A percentile compares a stretch with the other conserved stretches of the same genome.
Evolutionary conservation across 1,284 basidiomycete species (phyloP).

Genomic region (Chondrostereum purpureum): DNA sequence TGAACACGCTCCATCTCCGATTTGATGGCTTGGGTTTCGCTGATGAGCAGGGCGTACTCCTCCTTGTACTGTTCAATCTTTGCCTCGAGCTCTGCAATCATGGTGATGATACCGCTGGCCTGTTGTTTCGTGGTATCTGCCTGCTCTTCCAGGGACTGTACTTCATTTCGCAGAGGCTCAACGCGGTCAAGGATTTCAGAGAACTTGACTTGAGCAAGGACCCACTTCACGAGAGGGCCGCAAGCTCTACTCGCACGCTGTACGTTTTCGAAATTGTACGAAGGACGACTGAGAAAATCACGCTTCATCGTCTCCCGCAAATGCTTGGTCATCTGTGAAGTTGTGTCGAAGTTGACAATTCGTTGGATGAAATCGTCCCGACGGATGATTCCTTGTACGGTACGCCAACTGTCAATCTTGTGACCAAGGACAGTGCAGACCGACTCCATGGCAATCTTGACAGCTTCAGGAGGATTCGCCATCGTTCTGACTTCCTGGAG

Average conservation of each 20-base stretch:
- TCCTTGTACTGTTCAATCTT: slow-evolving; percentile 96
- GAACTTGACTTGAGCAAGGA: slow-evolving; percentile 93
- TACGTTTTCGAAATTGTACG: slow-evolving; percentile 94
- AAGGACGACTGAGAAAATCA: slow-evolving; percentile 88
- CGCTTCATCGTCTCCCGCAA: slow-evolving; percentile 91
- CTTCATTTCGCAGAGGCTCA: slow-evolving; percentile 93
- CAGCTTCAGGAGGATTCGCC: slow-evolving; percentile 97
- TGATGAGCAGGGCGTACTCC: slow-evolving; percentile 95
- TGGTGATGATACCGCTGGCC: slow-evolving; percentile 82
- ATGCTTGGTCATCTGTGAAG: slow-evolving; percentile 81
- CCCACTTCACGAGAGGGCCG: slow-evolving; percentile 98
- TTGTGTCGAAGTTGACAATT: slow-evolving; percentile 97
- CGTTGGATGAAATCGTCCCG: slow-evolving; percentile 96
- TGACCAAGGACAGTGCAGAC: slow-evolving; percentile 97
- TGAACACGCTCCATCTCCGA: slow-evolving; percentile 97
- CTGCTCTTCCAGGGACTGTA: slow-evolving; percentile 87
- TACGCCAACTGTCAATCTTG: slow-evolving; percentile 95
- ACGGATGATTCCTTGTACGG: slow-evolving; percentile 94
- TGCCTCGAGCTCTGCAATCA: slow-evolving; percentile 89
- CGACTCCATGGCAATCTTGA: slow-evolving; percentile 98
- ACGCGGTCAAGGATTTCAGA: slow-evolving; percentile 98
- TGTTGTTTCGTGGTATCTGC: slow-evolving; percentile 92
- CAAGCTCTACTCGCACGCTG: slow-evolving; percentile 96
- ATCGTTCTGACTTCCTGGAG: slow-evolving; percentile 97
- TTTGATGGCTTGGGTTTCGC: slow-evolving; percentile 96